Conservation (phyloP, 192 early-diverging fungal species). For the Paraglomus occultum region DNA sequence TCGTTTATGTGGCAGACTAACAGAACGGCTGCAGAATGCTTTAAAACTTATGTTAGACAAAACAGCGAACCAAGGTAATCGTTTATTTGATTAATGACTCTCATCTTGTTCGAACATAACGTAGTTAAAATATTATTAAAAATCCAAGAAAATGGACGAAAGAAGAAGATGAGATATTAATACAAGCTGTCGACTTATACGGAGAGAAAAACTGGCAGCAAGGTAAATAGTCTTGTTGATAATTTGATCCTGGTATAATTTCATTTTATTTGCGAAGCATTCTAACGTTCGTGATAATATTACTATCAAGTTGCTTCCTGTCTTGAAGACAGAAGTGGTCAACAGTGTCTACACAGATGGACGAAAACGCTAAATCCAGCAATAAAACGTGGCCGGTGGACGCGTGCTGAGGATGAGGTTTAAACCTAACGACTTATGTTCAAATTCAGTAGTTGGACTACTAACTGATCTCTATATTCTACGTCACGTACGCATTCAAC, state of each 20-base stretch:
- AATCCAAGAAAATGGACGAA: slow-evolving; percentile 58
- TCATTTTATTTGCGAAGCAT: no score
- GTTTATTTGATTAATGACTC: background rate
- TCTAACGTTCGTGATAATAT: no score
- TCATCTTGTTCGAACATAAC: background rate
- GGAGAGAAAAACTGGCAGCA: slow-evolving; percentile 76
- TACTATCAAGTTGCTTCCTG: slow-evolving; percentile 48
- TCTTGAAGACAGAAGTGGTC: slow-evolving; percentile 63
- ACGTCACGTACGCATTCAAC: no score
- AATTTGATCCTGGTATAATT: no score
- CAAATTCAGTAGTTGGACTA: background rate
- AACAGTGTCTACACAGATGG: slow-evolving; percentile 75
- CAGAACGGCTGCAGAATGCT: slow-evolving; percentile 73
- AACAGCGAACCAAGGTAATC: slow-evolving; percentile 23
- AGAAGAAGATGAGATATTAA: slow-evolving; percentile 64
- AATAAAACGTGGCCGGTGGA: slow-evolving; percentile 65
- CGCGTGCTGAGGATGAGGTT: slow-evolving; percentile 59
- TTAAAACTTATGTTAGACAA: slow-evolving; percentile 56
- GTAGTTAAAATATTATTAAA: background rate
- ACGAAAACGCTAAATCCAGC: slow-evolving; percentile 65
- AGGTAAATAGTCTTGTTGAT: background rate
- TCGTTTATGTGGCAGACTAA: slow-evolving; percentile 48
- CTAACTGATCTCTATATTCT: no score
- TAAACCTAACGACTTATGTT: background rate
- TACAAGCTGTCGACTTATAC: slow-evolving; percentile 60